A percentile compares a stretch with the other conserved stretches of the same genome.
phyloP scores from a whole-genome alignment of 225 moss, liverwort and hornwort genomes.

The Rhytidiadelphus loreus region DNA sequence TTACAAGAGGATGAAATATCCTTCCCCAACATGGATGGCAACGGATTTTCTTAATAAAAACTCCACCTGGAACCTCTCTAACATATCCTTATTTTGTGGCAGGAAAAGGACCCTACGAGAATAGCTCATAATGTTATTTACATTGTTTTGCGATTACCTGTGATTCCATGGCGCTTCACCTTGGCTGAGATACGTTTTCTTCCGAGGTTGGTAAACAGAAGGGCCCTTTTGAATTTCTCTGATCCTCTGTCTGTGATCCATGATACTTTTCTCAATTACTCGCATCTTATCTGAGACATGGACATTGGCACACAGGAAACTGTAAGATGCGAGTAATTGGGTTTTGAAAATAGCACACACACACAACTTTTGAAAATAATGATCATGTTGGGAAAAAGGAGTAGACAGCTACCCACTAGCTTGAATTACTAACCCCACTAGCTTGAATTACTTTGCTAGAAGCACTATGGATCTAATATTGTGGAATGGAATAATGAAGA shows the following conservation, averaged over 20 bases:
- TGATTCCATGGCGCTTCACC: conserved; percentile 31
- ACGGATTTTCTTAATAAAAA: too few relatives aligned
- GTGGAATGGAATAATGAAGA: background rate
- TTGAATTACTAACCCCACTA: background rate
- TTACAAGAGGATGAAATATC: background rate
- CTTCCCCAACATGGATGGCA: background rate
- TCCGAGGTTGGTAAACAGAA: conserved; percentile 5
- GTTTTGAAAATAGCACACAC: too few relatives aligned
- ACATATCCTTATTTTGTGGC: background rate
- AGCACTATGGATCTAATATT: background rate
- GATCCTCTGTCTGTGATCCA: conserved; percentile 9
- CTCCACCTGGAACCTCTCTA: background rate
- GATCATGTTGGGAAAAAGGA: background rate
- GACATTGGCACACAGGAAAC: background rate
- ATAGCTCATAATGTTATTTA: background rate
- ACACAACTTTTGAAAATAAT: background rate
- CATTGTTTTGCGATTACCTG: background rate
- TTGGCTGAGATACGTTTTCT: conserved; percentile 10
- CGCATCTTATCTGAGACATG: conserved; percentile 23
- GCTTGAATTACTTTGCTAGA: background rate
- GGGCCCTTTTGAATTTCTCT: background rate
- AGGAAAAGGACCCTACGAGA: background rate
- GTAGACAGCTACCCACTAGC: too few relatives aligned
- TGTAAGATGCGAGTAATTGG: too few relatives aligned
- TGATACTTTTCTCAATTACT: conserved; percentile 13